Base-by-base conservation (phyloP, 2,329 filamentous ascomycete species). In the Drechslera avenae region DNA sequence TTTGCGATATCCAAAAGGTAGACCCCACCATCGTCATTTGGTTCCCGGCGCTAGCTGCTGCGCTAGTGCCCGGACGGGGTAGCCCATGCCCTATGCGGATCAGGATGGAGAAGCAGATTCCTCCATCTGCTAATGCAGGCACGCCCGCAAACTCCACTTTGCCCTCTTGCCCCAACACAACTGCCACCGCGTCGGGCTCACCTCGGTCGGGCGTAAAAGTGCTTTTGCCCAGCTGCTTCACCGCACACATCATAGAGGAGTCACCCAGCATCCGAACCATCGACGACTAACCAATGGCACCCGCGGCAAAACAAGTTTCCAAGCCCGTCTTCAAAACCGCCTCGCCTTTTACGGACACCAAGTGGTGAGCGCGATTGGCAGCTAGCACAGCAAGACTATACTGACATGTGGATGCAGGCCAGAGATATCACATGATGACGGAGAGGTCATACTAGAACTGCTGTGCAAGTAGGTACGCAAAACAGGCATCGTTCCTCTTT, bases 271-370 rank as follows among this genome's bases (percentile, higher is more conserved):
- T 39, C n/a, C 21, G 23, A 28, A 28, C 23, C 23, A 28, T 10
- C 23, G 5, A 5, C 23, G 23, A 28, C 23, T 28, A 10, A 8
- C 26, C 23, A 31, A 71, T 70, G 67, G 60, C 66, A 21, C 59
- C 68, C 8, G 12, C 52, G 8, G 19, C 55, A 8, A 67, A 64
- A 52, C 65, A 66, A 44, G 46, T 39, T 10, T 54, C 67, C 53
- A 86, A 81, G 65, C 77, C 83, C 7, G 75, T 86, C 14, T 85
- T 86, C 65, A 85, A 86, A 60, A 79, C 88, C 18, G 85, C 88
- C 39, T 84, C 83, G 2, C 86, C 86, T 0, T 89, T 83, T 66
- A 84, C 86, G 2, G 72, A 77, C 5, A 76, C 80, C 9, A 71
- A 79, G 68, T 89, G 86, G 87, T 88, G 71, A 34, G 75, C 52